Conservation (phyloP, 164 flowering plant genomes). For the Hamamelis virginiana region DNA sequence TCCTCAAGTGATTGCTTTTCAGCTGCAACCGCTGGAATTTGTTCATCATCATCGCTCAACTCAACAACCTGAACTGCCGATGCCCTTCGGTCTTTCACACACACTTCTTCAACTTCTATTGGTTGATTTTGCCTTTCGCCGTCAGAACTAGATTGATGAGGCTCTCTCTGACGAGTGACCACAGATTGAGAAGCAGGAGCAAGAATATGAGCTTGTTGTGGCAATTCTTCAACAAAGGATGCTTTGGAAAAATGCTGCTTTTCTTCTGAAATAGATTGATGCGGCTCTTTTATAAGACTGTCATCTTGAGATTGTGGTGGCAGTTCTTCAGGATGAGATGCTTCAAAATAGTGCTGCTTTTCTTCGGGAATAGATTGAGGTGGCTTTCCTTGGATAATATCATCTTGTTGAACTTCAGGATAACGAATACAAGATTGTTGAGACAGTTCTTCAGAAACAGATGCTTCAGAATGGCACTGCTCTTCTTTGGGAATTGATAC, state of each 20-base stretch:
- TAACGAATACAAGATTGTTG: background rate
- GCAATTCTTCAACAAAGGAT: too few species aligned
- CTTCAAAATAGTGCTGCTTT: too few species aligned
- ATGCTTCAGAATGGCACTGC: background rate
- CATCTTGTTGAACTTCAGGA: background rate
- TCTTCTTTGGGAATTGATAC: background rate
- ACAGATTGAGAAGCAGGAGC: background rate
- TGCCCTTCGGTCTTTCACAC: background rate
- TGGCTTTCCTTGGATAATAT: background rate
- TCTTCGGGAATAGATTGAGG: background rate
- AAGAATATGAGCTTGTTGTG: background rate
- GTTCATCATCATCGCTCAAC: conserved; percentile 35
- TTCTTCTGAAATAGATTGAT: too few species aligned
- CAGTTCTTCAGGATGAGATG: background rate
- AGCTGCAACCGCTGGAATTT: background rate
- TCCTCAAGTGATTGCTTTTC: conserved; percentile 1
- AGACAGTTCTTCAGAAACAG: background rate
- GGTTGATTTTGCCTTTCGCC: background rate
- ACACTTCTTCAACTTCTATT: background rate
- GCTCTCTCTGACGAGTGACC: background rate
- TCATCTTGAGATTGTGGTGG: background rate
- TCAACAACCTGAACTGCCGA: conserved; percentile 24
- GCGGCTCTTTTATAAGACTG: too few species aligned
- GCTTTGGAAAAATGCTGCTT: too few species aligned
- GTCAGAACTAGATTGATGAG: background rate